These are phyloP conservation scores for Lactarius quietus DNA, from an alignment of 768 basidiomycete genomes.

Conservation along the genomic window DNA sequence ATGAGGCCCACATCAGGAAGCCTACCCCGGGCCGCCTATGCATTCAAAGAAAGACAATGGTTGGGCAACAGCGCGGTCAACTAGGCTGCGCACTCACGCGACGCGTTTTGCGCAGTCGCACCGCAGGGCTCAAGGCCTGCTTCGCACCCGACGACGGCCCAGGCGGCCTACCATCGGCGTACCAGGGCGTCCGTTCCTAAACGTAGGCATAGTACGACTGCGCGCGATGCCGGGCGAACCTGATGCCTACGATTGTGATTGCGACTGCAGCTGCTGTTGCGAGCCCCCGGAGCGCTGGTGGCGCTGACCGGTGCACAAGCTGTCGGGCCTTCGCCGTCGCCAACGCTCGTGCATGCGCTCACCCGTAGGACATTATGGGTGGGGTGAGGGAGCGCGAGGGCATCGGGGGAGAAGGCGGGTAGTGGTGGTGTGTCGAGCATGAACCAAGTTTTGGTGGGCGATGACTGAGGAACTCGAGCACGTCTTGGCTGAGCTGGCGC, in stretches of 20 bases:
- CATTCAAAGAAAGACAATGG: background rate
- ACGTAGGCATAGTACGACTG: slow-evolving; percentile 62
- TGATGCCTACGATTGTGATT: slow-evolving; percentile 1
- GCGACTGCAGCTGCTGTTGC: background rate
- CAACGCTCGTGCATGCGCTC: no score
- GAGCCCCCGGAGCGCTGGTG: background rate
- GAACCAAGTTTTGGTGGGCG: slow-evolving; percentile 94
- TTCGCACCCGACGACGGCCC: no score
- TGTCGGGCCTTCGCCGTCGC: no score
- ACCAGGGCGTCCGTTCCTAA: slow-evolving; percentile 28
- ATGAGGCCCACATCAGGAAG: background rate
- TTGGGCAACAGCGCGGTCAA: background rate
- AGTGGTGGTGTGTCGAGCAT: slow-evolving; percentile 83
- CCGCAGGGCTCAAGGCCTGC: background rate
- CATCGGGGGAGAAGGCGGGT: slow-evolving; percentile 38
- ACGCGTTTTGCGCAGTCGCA: slow-evolving; percentile 22
- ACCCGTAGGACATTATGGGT: no score
- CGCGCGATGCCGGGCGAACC: slow-evolving; percentile 48
- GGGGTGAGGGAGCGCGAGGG: no score
- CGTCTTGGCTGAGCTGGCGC: slow-evolving; percentile 82
- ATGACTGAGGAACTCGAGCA: slow-evolving; percentile 95
- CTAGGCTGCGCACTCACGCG: slow-evolving; percentile 20
- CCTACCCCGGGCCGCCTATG: background rate
- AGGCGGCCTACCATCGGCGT: background rate
- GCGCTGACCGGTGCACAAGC: slow-evolving; percentile 31